A percentile compares a stretch with the other conserved stretches of the same genome.
Evolutionary conservation across 2,329 filamentous ascomycete species (phyloP).

Genomic region (Apiospora malaysiana): DNA sequence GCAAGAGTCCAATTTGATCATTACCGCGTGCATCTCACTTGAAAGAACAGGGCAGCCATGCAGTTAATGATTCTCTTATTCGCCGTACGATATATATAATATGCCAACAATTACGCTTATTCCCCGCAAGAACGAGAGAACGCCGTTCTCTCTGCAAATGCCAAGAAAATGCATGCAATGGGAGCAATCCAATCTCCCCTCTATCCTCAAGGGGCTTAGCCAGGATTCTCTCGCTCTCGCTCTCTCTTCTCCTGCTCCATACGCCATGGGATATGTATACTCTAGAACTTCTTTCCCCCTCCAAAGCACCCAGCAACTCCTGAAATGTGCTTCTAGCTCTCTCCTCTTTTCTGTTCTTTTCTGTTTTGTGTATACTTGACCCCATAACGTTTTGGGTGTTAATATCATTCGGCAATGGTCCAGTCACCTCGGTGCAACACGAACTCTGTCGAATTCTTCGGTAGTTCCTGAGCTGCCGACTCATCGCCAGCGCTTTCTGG

Average conservation of each 20-base stretch:
- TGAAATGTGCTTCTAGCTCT: neutral
- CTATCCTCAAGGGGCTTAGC: too few species aligned
- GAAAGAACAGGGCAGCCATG: neutral
- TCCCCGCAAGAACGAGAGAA: neutral
- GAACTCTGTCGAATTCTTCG: neutral
- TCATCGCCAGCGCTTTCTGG: slow-evolving; percentile 24
- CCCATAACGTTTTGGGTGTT: neutral
- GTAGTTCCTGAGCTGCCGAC: too few species aligned
- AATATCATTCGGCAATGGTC: neutral
- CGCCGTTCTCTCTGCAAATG: neutral
- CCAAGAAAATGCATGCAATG: slow-evolving; percentile 4
- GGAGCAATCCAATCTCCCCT: neutral
- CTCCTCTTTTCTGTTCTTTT: neutral
- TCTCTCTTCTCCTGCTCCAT: neutral
- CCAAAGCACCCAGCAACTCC: neutral
- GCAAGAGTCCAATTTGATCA: too few species aligned
- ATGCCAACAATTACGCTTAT: neutral
- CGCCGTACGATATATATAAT: neutral
- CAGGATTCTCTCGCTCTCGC: neutral
- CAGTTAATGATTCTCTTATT: too few species aligned
- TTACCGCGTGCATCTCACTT: too few species aligned
- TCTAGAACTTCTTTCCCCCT: neutral
- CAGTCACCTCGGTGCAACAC: neutral
- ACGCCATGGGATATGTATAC: neutral
- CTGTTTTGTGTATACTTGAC: neutral